Percentiles rank a stretch among this genome's conserved stretches.
These are phyloP conservation scores for Letharia lupina DNA, from an alignment of 495 filamentous ascomycete species.

Conservation along the genomic window DNA sequence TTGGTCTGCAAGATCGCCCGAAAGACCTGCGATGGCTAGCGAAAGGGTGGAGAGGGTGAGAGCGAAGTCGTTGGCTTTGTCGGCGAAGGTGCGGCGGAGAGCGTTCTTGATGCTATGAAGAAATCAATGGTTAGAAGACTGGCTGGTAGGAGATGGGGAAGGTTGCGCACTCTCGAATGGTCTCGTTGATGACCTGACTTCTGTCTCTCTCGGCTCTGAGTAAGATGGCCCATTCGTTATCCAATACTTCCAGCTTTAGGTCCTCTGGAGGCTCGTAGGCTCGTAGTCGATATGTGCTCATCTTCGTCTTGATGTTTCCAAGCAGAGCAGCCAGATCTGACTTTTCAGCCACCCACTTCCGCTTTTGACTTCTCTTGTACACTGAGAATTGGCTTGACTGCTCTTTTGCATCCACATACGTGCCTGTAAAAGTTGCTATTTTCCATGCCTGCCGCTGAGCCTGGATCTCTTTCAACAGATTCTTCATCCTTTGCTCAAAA, in stretches of 20 bases:
- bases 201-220: conserved; percentile 74
- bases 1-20: conserved; percentile 94
- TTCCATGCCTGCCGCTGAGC: conserved; percentile 68
- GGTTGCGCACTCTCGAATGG: conserved; percentile 71
- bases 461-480: conserved; percentile 63
- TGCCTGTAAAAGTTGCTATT: conserved; percentile 73
- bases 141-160: neutral
- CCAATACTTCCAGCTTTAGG: conserved; percentile 67
- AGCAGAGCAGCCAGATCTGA: conserved; percentile 85
- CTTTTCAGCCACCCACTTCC: conserved; percentile 95
- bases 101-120: conserved; percentile 74
- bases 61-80: conserved; percentile 96
- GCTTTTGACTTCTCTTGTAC: conserved; percentile 83
- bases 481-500: conserved; percentile 82
- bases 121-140: neutral
- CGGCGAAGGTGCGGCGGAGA: conserved; percentile 83
- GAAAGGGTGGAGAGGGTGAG: conserved; percentile 88
- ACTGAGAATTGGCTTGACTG: conserved; percentile 71
- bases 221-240: conserved; percentile 69
- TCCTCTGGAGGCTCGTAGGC: conserved; percentile 83
- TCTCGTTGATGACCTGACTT: conserved; percentile 93
- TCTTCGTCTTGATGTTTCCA: conserved; percentile 98
- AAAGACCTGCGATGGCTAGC: conserved; percentile 83
- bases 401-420: conserved; percentile 85
- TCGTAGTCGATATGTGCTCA: conserved; percentile 85